phyloP scores from a whole-genome alignment of 495 filamentous ascomycete species.

The Podospora conica region DNA sequence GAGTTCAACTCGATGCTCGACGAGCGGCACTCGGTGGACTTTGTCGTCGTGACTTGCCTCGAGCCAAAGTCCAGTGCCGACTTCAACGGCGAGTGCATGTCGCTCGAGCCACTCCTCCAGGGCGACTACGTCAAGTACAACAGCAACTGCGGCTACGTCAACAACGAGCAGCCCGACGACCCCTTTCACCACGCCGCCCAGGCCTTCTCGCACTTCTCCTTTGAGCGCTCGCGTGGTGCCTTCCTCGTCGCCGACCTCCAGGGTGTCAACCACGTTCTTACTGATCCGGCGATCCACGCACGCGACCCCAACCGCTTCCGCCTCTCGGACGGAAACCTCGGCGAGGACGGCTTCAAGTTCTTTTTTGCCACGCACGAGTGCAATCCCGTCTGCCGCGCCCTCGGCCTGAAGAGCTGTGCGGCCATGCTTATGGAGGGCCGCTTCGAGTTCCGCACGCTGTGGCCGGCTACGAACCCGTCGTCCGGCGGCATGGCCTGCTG shows the following conservation, averaged over 20 bases:
- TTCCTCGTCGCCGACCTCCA: slow-evolving; percentile 33
- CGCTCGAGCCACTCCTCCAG: slow-evolving; percentile 31
- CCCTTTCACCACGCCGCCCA: slow-evolving; percentile 25
- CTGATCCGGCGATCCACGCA: slow-evolving; percentile 34
- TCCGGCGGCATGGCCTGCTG: too few species aligned
- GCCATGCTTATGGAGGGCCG: not conserved
- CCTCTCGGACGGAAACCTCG: slow-evolving; percentile 22
- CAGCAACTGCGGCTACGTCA: slow-evolving; percentile 29
- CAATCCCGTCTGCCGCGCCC: slow-evolving; percentile 34
- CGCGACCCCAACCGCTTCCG: slow-evolving; percentile 23
- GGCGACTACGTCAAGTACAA: slow-evolving; percentile 38
- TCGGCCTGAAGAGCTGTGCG: slow-evolving; percentile 26
- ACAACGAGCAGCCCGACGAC: too few species aligned
- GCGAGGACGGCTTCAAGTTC: slow-evolving; percentile 30
- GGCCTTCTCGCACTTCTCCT: slow-evolving; percentile 41
- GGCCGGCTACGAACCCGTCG: too few species aligned
- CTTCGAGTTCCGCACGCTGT: not conserved
- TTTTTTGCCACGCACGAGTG: slow-evolving; percentile 32
- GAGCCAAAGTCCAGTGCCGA: slow-evolving; percentile 2
- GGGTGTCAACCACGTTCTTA: slow-evolving; percentile 29
- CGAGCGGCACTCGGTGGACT: slow-evolving; percentile 24
- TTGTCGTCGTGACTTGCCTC: slow-evolving; percentile 29
- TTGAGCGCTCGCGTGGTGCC: slow-evolving; percentile 33
- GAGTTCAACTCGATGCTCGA: slow-evolving; percentile 31
- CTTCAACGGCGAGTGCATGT: slow-evolving; percentile 4